A percentile compares a stretch with the other conserved stretches of the same genome.
These are phyloP conservation scores for Solanum pinnatisectum DNA, from an alignment of 257 asterid species.

Conservation along the genomic window DNA sequence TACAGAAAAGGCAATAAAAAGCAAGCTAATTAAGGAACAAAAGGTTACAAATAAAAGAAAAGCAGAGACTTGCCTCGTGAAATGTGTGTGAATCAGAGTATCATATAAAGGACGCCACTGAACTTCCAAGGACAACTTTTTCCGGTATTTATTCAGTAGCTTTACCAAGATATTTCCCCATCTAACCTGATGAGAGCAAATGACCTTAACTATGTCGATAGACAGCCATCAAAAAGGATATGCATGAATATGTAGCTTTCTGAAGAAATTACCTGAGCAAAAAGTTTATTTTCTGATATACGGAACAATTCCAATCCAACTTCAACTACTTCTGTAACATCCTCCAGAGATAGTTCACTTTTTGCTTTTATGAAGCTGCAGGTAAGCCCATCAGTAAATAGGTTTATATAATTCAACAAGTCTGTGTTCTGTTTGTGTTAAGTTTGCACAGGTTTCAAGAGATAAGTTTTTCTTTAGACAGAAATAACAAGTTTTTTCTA, in stretches of 20 bases:
- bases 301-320: conserved; percentile 69
- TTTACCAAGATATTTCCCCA: conserved; percentile 91
- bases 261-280: conserved; percentile 59
- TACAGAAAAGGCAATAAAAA: not conserved
- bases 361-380: conserved; percentile 84
- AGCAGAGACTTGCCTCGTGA: conserved; percentile 54
- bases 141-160: conserved; percentile 72
- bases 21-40: conserved; percentile 1
- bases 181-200: conserved; percentile 65
- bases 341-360: conserved; percentile 73
- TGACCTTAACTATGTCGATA: not conserved
- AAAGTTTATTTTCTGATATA: conserved; percentile 60
- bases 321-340: conserved; percentile 54
- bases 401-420: not conserved
- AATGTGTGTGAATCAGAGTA: conserved; percentile 71
- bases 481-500: not conserved
- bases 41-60: not conserved
- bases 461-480: not conserved
- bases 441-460: not conserved
- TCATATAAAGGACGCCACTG: conserved; percentile 91
- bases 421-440: not conserved
- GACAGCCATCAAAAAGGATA: not conserved
- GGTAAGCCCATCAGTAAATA: not conserved
- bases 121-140: conserved; percentile 58
- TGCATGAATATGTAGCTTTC: conserved; percentile 3